Conservation (phyloP, 192 early-diverging fungal species). For the Linnemannia schmuckeri region DNA sequence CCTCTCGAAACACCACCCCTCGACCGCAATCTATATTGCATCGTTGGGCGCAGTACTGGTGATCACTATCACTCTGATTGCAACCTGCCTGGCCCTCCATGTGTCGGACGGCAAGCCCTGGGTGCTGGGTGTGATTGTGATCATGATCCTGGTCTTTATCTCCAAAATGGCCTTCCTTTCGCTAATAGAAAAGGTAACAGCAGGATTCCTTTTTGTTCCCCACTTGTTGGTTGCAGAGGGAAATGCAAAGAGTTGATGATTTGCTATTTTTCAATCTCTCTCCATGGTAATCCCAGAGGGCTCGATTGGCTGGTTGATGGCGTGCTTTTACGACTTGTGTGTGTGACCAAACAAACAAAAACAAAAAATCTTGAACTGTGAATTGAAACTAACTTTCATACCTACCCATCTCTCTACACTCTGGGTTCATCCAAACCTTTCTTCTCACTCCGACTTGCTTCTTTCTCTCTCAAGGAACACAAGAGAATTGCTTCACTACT, state of each 20-base stretch:
- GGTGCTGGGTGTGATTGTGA: conserved; percentile 40
- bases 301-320: conserved; percentile 7
- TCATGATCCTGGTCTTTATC: conserved; percentile 40
- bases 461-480: conserved; percentile 23
- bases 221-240: not conserved
- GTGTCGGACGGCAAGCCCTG: conserved; percentile 47
- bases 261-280: not conserved
- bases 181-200: conserved; percentile 36
- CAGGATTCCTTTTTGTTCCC: no score
- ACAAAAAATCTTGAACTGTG: not conserved
- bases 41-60: conserved; percentile 23
- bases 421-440: not conserved
- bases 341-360: conserved; percentile 13
- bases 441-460: not conserved
- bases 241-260: not conserved
- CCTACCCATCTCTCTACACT: no score
- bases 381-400: no score
- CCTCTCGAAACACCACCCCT: conserved; percentile 18
- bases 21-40: conserved; percentile 27
- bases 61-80: conserved; percentile 10
- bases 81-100: conserved; percentile 17
- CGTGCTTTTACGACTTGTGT: conserved; percentile 1
- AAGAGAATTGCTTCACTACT: conserved; percentile 21
- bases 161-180: conserved; percentile 53
- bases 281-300: not conserved